phyloP scores from a whole-genome alignment of 2,329 filamentous ascomycete species.

The Xylaria digitata region DNA sequence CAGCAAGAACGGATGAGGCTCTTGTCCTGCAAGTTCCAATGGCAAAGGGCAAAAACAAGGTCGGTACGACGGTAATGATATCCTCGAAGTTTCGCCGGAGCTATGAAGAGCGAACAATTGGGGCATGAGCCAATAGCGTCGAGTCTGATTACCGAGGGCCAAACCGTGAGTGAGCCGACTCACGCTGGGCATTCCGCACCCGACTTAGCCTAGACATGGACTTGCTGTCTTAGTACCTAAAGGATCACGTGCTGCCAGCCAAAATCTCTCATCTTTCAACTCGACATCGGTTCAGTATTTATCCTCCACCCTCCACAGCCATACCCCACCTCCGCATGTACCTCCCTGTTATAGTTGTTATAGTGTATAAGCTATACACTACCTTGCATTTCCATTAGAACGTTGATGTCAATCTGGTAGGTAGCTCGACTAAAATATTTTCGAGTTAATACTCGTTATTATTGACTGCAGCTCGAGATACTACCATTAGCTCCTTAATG shows the following conservation, averaged over 20 bases:
- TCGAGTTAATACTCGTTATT: too few relatives aligned
- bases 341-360: too few relatives aligned
- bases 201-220: too few relatives aligned
- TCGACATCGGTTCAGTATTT: too few relatives aligned
- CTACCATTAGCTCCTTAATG: neutral
- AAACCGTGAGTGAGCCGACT: constrained; percentile 26
- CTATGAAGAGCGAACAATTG: constrained; percentile 41
- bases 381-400: too few relatives aligned
- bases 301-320: too few relatives aligned
- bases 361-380: too few relatives aligned
- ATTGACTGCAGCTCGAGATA: neutral
- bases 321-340: too few relatives aligned
- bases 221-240: too few relatives aligned
- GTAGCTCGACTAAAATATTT: neutral
- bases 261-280: neutral
- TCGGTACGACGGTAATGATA: constrained; percentile 42
- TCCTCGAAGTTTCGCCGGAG: constrained; percentile 46
- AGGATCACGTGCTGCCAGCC: constrained; percentile 22
- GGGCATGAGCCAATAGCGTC: constrained; percentile 46
- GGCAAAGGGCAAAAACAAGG: constrained; percentile 35
- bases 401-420: too few relatives aligned
- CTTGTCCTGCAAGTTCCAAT: constrained; percentile 50
- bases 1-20: constrained; percentile 42
- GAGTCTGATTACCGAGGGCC: constrained; percentile 50
- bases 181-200: constrained; percentile 11